Evolutionary conservation across 495 filamentous ascomycete species (phyloP), one percentile per base, ranked within the genome.

Genomic region (Aspergillus nanangensis): DNA sequence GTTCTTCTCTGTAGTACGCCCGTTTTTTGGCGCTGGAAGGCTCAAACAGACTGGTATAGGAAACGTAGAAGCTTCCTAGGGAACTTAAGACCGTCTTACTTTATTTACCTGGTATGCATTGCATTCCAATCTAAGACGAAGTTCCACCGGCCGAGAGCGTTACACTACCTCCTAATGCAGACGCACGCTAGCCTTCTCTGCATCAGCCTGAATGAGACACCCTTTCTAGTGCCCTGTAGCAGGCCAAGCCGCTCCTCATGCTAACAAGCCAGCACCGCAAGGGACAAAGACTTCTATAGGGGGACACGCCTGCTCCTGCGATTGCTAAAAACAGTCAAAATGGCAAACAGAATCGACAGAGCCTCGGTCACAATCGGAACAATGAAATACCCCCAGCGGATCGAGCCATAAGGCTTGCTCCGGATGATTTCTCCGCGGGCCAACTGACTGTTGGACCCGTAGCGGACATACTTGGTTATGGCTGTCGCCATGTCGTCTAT

Each of bases 231-330:
- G 21, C 42, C 31, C 23, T 42, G 44, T 19, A 56, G 41, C 11
- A 51, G 22, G 23, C 48, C 48, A 32, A 37, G 19, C 25, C 9
- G 52, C 34, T 55, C 47, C 24, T 55, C 52, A 35, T 48, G 35
- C 21, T 20, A 43, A 38, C 47, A 51, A 44, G 48, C 48, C 44
- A 56, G 41, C 24, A 56, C 48, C 18, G 53, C 53, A 42, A 56
- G 53, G 29, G 45, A 20, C 23, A 48, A 56, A 25, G 53, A 56
- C 36, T 56, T 56, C 53, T 48, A 56, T 11, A 56, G 23, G 11
- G 53, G 53, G 20, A 56, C 45, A 35, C 23, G 17, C 23, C 45
- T 37, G 15, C 53, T 52, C 44, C 14, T 36, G 11, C 53, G 45
- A 48, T 56, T 56, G 35, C 38, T 45, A 13, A 52, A 37, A 18